Base-by-base conservation (phyloP, 129 eudicot species). In the Flaveria ramosissima region DNA sequence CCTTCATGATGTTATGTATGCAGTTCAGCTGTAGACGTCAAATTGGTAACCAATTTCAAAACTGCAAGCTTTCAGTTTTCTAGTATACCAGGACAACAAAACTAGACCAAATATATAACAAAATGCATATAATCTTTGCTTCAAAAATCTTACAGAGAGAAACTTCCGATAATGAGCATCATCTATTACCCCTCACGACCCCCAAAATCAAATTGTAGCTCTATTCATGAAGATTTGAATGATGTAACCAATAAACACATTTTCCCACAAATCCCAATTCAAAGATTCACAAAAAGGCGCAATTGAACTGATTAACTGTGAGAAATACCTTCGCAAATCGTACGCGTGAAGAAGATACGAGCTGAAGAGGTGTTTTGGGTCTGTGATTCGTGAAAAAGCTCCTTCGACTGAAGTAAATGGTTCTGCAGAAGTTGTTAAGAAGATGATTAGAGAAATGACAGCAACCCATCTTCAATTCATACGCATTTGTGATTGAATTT, bases 391-490 rank as follows among this genome's bases (percentile, higher is more conserved):
- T 67, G 43, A 67, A 70, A 24, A 78, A 30, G 72, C 74, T 78
- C 70, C 72, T 83, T 19, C 78, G 59, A 20, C 53, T 71, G 71
- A 75, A 83, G 65, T 48, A 73, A 50, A 87, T 62, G 12, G 76
- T 78, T 82, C 85, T 78, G 75, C 73, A 81, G 26, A 81, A 73
- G 52, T 67, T 64, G 77, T 63, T 83, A 26, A 86, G 23, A 24
- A 76, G 78, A 61, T 66, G 79, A 76, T 77, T 79, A n/a, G 91
- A 71, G 32, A 84, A 65, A 15, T 77, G 85, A 78, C 52, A 81
- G 82, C 82, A 85, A 39, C 80, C 83, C 96, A 89, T 89, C 61
- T 73, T 80, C 50, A 57, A 26, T 16, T 59, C 3, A 12, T 57
- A 69, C 13, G 71, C 82, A 57, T 78, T 70, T 60, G 70, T 57